Evolutionary conservation across 1,284 basidiomycete genomes (phyloP).

Genomic region (Mycena citricolor): DNA sequence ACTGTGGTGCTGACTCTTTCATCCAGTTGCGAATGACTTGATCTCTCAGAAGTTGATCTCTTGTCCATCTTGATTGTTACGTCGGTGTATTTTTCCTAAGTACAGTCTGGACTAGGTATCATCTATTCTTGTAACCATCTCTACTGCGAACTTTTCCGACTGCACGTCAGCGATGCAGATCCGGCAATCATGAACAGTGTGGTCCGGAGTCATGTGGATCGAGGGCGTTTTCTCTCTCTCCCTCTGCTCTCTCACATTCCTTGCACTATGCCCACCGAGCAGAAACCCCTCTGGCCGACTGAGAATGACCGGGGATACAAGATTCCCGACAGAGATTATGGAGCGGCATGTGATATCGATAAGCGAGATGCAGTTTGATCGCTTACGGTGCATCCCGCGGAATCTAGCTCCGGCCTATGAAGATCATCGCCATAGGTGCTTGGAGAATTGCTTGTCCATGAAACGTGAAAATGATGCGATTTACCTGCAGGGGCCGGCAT

Average conservation of each 20-base stretch:
- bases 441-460: not conserved
- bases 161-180: too few relatives aligned
- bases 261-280: not conserved
- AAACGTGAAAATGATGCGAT: not conserved
- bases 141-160: too few relatives aligned
- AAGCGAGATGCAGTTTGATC: not conserved
- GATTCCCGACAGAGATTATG: slow-evolving; percentile 24
- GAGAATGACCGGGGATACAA: slow-evolving; percentile 24
- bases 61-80: too few relatives aligned
- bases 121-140: too few relatives aligned
- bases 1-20: not conserved
- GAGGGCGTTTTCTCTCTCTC: not conserved
- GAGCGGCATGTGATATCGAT: slow-evolving; percentile 9
- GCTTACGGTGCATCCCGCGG: not conserved
- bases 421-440: slow-evolving; percentile 24
- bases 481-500: too few relatives aligned
- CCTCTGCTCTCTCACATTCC: not conserved
- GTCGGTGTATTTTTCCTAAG: too few relatives aligned
- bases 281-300: slow-evolving; percentile 19
- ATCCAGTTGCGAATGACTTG: slow-evolving; percentile 43
- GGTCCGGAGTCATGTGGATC: too few relatives aligned
- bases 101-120: too few relatives aligned
- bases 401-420: slow-evolving; percentile 23
- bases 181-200: too few relatives aligned
- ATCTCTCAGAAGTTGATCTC: too few relatives aligned